Conservation (phyloP, 1,284 basidiomycete genomes). For the Moesziomyces sp. region DNA sequence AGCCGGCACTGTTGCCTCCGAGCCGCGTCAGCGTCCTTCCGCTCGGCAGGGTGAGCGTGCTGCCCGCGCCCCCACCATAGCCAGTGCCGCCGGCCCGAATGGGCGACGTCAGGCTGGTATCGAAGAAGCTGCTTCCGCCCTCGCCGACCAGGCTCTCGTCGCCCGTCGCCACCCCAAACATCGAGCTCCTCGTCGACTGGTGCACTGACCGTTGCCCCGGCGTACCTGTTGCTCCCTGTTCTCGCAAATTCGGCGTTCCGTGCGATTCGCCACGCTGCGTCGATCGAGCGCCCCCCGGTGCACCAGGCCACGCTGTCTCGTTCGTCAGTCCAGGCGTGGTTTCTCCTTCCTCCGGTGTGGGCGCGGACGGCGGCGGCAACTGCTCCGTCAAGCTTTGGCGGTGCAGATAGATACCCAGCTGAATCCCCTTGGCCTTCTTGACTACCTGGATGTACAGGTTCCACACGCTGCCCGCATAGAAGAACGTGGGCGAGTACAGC, state of each 20-base stretch:
- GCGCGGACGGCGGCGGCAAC: conserved; percentile 69
- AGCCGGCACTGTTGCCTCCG: conserved; percentile 5
- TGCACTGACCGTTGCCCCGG: conserved; percentile 3
- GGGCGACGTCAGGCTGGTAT: conserved; percentile 31
- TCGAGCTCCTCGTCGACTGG: conserved; percentile 7
- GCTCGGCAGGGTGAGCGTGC: conserved; percentile 33
- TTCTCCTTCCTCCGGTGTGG: conserved; percentile 12
- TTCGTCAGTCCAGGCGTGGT: not conserved
- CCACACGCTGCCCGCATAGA: conserved; percentile 75
- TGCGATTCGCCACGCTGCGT: conserved; percentile 8
- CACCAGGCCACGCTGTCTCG: conserved; percentile 5
- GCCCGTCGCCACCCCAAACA: not conserved
- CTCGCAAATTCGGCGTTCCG: conserved; percentile 11
- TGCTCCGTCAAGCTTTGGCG: conserved; percentile 81
- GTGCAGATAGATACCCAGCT: conserved; percentile 90
- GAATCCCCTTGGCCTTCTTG: conserved; percentile 76
- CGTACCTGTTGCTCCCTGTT: not conserved
- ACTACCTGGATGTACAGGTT: conserved; percentile 89
- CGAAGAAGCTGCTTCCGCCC: conserved; percentile 30
- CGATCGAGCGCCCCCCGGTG: conserved; percentile 1
- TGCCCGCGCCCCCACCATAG: conserved; percentile 6
- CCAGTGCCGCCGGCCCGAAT: conserved; percentile 21
- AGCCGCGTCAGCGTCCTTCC: conserved; percentile 28
- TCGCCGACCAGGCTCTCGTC: conserved; percentile 11
- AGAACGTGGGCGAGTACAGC: conserved; percentile 70